Base-by-base conservation (phyloP, 257 asterid genomes). In the Plantago elongata region DNA sequence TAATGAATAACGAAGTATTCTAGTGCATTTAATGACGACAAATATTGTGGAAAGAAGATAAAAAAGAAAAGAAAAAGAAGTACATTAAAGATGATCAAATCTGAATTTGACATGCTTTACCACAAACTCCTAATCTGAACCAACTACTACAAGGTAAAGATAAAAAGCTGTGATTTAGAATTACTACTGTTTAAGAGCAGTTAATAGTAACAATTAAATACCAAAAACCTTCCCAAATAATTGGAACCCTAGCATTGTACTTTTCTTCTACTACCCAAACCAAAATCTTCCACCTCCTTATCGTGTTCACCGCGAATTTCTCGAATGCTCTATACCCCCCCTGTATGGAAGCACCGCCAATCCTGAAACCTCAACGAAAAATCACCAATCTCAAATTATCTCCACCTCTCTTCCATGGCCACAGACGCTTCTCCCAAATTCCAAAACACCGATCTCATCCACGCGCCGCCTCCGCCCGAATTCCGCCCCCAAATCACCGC, bases 351-450 rank as follows among this genome's bases (percentile, higher is more conserved):
- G 8, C 40, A 34, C 5, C 62, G 73, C 51, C 14, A 51, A 22
- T 22, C 27, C 27, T 22, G 27, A 22, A 22, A 1, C 27, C 27
- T 22, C 27, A 60, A 44, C 72, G 51, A 11, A 46, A 9, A 46
- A 9, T 13, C 42, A 29, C 27, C 52, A 30, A 48, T n/a, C 46
- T n/a, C n/a, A n/a, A n/a, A n/a, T n/a, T n/a, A n/a, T n/a, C n/a
- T 5, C 45, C 30, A 17, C 14, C 43, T 22, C 27, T 22, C 27
- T 15, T 74, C 22, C 74, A 90, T 90, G 96, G 89, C 95, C 58
- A 79, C 86, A 75, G 93, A 83, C 61, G 84, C 84, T 62, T 76
- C 95, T 50, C 71, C 94, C 4, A 81, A 86, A 62, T 84, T 88
- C 69, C 86, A 85, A 58, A 79, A 85, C 48, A 70, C 86, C 51